phyloP scores from a whole-genome alignment of 176 grass and related monocot species.

The Poa annua region DNA sequence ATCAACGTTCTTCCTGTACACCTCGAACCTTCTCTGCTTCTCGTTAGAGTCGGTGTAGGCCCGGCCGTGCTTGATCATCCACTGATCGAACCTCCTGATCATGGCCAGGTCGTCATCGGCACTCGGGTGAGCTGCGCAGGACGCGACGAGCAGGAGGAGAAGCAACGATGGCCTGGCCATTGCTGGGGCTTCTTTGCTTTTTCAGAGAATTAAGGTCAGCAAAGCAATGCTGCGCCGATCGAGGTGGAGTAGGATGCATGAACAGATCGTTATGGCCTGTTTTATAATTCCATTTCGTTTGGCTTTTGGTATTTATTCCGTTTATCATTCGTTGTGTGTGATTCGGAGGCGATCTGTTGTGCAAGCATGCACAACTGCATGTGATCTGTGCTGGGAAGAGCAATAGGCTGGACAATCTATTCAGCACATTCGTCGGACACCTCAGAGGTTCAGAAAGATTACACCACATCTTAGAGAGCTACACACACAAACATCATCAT shows the following conservation, averaged over 20 bases:
- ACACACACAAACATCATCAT: no score
- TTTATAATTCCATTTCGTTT: constrained; percentile 1
- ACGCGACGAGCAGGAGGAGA: neutral
- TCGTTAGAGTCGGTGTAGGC: constrained; percentile 43
- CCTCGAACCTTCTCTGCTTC: constrained; percentile 55
- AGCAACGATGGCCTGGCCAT: constrained; percentile 11
- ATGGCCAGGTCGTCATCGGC: constrained; percentile 13
- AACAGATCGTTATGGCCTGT: constrained; percentile 41
- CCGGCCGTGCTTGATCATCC: constrained; percentile 59
- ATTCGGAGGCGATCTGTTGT: constrained; percentile 29
- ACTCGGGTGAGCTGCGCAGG: neutral
- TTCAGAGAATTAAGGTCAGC: neutral
- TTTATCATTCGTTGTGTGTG: constrained; percentile 41
- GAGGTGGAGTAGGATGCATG: neutral
- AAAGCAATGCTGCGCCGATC: constrained; percentile 29
- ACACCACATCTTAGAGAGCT: neutral
- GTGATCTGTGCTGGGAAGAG: constrained; percentile 43
- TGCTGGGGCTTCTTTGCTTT: constrained; percentile 13
- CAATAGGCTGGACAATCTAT: neutral
- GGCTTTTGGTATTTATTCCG: neutral
- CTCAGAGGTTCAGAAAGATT: neutral
- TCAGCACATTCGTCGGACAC: neutral
- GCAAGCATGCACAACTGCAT: constrained; percentile 47
- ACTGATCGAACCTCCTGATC: constrained; percentile 54
- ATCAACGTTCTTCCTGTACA: constrained; percentile 59